Conservation (phyloP, 2,329 filamentous ascomycete genomes). For the Microdochium nivale region DNA sequence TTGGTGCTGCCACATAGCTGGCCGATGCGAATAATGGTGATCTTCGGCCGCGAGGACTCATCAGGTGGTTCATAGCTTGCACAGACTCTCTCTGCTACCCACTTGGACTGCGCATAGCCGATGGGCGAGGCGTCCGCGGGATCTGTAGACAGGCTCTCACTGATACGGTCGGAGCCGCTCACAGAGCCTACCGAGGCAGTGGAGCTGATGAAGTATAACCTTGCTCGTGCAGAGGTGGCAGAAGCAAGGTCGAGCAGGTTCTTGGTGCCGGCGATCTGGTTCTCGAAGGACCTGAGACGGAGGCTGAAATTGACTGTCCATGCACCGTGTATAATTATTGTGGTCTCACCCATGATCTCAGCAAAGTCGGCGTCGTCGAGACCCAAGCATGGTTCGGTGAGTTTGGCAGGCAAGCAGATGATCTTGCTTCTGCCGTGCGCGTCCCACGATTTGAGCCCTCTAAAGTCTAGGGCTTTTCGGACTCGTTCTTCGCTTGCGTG, state of each 20-base stretch:
- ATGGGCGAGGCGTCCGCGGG: slow-evolving; percentile 34
- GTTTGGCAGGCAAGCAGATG: slow-evolving; percentile 34
- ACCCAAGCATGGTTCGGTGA: slow-evolving; percentile 39
- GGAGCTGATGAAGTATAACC: slow-evolving; percentile 17
- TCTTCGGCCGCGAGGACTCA: slow-evolving; percentile 5
- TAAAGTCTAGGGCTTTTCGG: slow-evolving; percentile 27
- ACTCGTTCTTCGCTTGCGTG: slow-evolving; percentile 34
- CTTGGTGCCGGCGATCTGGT: slow-evolving; percentile 37
- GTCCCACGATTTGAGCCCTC: slow-evolving; percentile 17
- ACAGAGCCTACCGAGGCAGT: slow-evolving; percentile 10
- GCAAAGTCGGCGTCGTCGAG: slow-evolving; percentile 30
- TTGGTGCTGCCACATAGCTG: slow-evolving; percentile 31
- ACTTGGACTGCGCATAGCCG: slow-evolving; percentile 49
- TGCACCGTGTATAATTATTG: slow-evolving; percentile 51
- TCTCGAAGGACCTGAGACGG: slow-evolving; percentile 44
- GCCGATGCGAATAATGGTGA: slow-evolving; percentile 31
- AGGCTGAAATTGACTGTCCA: slow-evolving; percentile 60
- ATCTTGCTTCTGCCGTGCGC: slow-evolving; percentile 26
- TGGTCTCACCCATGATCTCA: slow-evolving; percentile 29
- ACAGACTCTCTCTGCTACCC: slow-evolving; percentile 49
- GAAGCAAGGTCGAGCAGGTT: slow-evolving; percentile 35
- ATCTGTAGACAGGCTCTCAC: slow-evolving; percentile 29
- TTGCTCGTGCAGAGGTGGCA: slow-evolving; percentile 12
- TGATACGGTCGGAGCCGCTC: slow-evolving; percentile 16
- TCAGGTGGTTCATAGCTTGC: slow-evolving; percentile 16